A percentile compares a stretch with the other conserved stretches of the same genome.
phyloP scores from a whole-genome alignment of 495 filamentous ascomycete species.

The Pseudomonodictys pantanalensis region DNA sequence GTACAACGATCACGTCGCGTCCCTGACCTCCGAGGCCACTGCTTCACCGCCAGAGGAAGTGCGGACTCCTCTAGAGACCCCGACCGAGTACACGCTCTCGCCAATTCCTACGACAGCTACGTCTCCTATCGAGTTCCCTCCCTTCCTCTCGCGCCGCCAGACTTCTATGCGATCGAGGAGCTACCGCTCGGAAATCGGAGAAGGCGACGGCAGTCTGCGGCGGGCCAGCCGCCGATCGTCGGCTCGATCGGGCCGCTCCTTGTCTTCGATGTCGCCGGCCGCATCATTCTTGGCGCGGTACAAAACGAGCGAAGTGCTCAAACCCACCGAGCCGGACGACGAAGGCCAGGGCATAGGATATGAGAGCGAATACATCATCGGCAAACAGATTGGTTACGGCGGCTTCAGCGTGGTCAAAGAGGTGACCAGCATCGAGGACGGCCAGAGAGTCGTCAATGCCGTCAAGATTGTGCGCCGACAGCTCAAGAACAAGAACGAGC shows the following conservation, averaged over 20 bases:
- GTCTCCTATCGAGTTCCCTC: constrained; percentile 46
- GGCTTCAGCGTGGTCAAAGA: constrained; percentile 73
- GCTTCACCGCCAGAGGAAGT: constrained; percentile 53
- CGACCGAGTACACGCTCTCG: constrained; percentile 52
- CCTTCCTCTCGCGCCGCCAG: constrained; percentile 49
- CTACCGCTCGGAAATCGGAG: constrained; percentile 25
- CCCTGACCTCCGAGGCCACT: constrained; percentile 60
- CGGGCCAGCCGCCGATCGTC: constrained; percentile 34
- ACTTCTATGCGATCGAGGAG: constrained; percentile 33
- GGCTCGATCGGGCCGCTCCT: constrained; percentile 31
- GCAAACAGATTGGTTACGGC: constrained; percentile 66
- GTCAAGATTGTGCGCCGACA: constrained; percentile 74
- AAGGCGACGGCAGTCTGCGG: constrained; percentile 21
- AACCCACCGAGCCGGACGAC: constrained; percentile 57
- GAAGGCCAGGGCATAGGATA: constrained; percentile 71
- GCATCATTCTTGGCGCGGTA: constrained; percentile 61
- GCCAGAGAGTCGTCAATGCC: constrained; percentile 53
- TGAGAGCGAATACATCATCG: constrained; percentile 63
- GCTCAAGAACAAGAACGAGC: constrained; percentile 53
- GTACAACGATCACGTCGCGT: constrained; percentile 43
- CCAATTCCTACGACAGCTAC: constrained; percentile 52
- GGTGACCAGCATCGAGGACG: constrained; percentile 62
- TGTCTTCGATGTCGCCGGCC: constrained; percentile 46
- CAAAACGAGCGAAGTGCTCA: constrained; percentile 42
- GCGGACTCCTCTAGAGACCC: constrained; percentile 51